Percentiles rank a stretch among this genome's conserved stretches.
Evolutionary conservation across 768 basidiomycete species (phyloP).

Genomic region (Leccinum incarnatum): DNA sequence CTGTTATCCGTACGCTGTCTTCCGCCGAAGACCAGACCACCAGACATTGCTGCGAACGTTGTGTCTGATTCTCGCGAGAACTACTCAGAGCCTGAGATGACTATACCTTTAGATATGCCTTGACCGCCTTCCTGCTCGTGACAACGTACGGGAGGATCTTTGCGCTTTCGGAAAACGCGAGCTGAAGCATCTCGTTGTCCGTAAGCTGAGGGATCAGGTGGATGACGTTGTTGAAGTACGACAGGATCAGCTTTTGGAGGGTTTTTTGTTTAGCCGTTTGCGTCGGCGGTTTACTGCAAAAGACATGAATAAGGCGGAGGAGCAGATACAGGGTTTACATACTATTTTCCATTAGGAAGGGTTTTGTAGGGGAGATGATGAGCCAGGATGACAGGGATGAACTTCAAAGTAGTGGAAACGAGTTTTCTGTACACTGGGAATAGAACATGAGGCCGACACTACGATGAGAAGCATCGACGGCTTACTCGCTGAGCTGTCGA

Average conservation of each 20-base stretch:
- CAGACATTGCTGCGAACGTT: slow-evolving; percentile 61
- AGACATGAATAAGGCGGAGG: background rate
- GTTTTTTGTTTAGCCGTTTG: slow-evolving; percentile 80
- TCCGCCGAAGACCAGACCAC: slow-evolving; percentile 80
- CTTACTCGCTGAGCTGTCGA: slow-evolving; percentile 64
- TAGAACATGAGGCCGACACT: background rate
- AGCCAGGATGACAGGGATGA: slow-evolving; percentile 84
- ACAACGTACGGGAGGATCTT: slow-evolving; percentile 89
- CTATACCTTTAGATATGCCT: slow-evolving; percentile 82
- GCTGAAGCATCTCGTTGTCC: slow-evolving; percentile 58
- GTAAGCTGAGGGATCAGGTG: slow-evolving; percentile 76
- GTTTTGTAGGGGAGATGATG: slow-evolving; percentile 90
- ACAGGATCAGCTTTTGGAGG: slow-evolving; percentile 82
- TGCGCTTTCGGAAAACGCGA: slow-evolving; percentile 79
- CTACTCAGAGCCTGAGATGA: background rate
- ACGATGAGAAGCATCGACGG: background rate
- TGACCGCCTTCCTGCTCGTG: slow-evolving; percentile 79
- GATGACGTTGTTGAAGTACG: slow-evolving; percentile 86
- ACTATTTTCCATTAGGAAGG: slow-evolving; percentile 83
- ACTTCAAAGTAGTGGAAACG: slow-evolving; percentile 79
- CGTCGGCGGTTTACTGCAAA: slow-evolving; percentile 77
- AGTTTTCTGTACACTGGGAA: slow-evolving; percentile 89
- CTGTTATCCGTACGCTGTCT: slow-evolving; percentile 79
- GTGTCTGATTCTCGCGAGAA: background rate
- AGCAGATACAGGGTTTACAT: slow-evolving; percentile 28